Percentiles rank a stretch among this genome's conserved stretches.
Evolutionary conservation across 352 stramenopile genomes (phyloP).

Genomic region (Saprolegnia diclina): DNA sequence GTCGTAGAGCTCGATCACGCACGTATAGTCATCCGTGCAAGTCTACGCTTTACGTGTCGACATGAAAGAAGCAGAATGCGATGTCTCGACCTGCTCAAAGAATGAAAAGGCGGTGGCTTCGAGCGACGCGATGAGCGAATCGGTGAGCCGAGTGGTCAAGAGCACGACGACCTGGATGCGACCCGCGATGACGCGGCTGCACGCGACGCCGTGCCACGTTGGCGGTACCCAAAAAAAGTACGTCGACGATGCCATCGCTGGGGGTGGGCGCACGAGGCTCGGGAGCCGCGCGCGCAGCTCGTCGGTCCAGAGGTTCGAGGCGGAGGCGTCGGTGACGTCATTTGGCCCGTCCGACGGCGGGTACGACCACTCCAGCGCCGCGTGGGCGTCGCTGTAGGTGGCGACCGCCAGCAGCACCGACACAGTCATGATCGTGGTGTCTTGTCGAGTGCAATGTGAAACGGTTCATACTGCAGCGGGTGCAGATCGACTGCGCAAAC

Average conservation of each 20-base stretch:
- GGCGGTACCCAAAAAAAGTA: constrained; percentile 10
- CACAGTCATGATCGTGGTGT: too few relatives aligned
- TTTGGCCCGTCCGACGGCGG: not conserved
- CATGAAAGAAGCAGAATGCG: not conserved
- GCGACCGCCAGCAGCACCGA: constrained; percentile 3
- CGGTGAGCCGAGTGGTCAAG: constrained; percentile 3
- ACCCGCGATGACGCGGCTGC: not conserved
- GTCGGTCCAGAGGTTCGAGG: not conserved
- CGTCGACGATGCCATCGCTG: constrained; percentile 8
- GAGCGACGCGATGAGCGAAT: not conserved
- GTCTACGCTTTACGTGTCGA: not conserved
- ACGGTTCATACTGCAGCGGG: too few relatives aligned
- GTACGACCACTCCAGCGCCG: constrained; percentile 17
- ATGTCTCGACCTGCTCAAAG: constrained; percentile 19
- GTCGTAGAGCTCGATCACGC: constrained; percentile 36
- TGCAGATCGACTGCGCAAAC: too few relatives aligned
- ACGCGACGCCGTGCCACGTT: constrained; percentile 9
- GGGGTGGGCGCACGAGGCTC: not conserved
- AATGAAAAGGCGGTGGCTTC: not conserved
- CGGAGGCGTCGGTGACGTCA: not conserved
- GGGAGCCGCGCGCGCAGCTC: not conserved
- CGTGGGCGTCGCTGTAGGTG: not conserved
- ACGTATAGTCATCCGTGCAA: constrained; percentile 6
- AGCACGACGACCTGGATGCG: constrained; percentile 9
- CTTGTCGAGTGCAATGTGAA: too few relatives aligned